phyloP scores from a whole-genome alignment of 805 yeast genomes.

The Ogataea methanolica region DNA sequence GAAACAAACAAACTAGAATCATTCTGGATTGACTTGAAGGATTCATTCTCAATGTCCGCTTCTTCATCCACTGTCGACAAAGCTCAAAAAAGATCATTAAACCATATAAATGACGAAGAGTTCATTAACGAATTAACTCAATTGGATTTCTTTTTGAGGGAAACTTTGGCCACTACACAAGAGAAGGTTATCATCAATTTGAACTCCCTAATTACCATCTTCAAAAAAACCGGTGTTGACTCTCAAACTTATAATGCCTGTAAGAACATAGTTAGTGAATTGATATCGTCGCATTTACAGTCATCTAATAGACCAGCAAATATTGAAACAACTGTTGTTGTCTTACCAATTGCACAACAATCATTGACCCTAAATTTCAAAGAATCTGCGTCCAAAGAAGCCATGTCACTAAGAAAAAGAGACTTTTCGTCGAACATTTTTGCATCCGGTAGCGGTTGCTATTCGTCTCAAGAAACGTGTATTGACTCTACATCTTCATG shows the following conservation, averaged over 20 bases:
- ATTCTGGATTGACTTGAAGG: conserved; percentile 35
- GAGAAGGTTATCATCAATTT: conserved; percentile 34
- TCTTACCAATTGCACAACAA: conserved; percentile 28
- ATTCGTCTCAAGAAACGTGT: conserved; percentile 43
- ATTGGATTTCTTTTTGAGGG: conserved; percentile 35
- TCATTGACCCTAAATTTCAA: conserved; percentile 13
- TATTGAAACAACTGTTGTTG: conserved; percentile 30
- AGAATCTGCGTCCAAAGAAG: conserved; percentile 5
- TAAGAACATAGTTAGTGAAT: conserved; percentile 30
- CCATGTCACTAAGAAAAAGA: conserved; percentile 19
- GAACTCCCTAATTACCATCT: conserved; percentile 39
- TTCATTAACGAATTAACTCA: conserved; percentile 47
- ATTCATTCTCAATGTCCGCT: conserved; percentile 10
- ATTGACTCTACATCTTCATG: conserved; percentile 43
- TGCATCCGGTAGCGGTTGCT: conserved; percentile 28
- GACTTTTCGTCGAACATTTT: conserved; percentile 12
- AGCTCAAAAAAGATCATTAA: conserved; percentile 22
- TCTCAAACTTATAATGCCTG: conserved; percentile 40
- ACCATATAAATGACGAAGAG: conserved; percentile 39
- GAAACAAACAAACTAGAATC: conserved; percentile 29
- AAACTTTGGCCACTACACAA: conserved; percentile 15
- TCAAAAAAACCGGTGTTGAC: conserved; percentile 37
- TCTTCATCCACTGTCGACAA: conserved; percentile 4
- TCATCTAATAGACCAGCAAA: conserved; percentile 7
- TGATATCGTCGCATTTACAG: conserved; percentile 21